These are phyloP conservation scores for Styphnolobium japonicum DNA, from an alignment of 306 rosid genomes.

Conservation along the genomic window DNA sequence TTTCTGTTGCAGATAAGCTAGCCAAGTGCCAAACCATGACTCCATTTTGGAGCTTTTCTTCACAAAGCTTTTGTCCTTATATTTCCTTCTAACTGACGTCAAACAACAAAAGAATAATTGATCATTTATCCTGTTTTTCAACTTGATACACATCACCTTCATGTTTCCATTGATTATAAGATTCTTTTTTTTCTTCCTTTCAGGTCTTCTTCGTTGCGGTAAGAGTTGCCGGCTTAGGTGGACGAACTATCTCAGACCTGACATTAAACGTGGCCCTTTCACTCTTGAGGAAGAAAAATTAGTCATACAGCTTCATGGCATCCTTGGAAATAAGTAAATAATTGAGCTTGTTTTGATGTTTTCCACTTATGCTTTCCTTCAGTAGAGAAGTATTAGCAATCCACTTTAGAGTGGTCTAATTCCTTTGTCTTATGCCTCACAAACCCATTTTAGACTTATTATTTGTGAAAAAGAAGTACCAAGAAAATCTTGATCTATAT, in stretches of 20 bases:
- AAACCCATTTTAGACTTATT: background rate
- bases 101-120: background rate
- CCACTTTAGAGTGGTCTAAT: background rate
- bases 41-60: background rate
- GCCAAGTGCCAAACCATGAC: background rate
- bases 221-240: slow-evolving; percentile 96
- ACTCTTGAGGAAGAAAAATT: slow-evolving; percentile 83
- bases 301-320: slow-evolving; percentile 92
- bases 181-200: background rate
- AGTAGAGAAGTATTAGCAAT: background rate
- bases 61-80: background rate
- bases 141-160: background rate
- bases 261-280: slow-evolving; percentile 91
- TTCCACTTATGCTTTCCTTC: background rate
- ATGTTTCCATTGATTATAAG: background rate
- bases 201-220: slow-evolving; percentile 95
- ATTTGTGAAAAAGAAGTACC: background rate
- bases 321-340: slow-evolving; percentile 82
- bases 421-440: background rate
- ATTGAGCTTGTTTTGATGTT: background rate
- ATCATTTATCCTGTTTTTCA: slow-evolving; percentile 9
- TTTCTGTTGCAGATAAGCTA: background rate
- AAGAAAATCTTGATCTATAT: background rate
- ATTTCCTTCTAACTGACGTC: background rate
- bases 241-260: slow-evolving; percentile 96